Percentiles rank a stretch among this genome's conserved stretches.
These are phyloP conservation scores for Phytophthora hibernalis DNA, from an alignment of 352 stramenopile genomes.

Conservation along the genomic window DNA sequence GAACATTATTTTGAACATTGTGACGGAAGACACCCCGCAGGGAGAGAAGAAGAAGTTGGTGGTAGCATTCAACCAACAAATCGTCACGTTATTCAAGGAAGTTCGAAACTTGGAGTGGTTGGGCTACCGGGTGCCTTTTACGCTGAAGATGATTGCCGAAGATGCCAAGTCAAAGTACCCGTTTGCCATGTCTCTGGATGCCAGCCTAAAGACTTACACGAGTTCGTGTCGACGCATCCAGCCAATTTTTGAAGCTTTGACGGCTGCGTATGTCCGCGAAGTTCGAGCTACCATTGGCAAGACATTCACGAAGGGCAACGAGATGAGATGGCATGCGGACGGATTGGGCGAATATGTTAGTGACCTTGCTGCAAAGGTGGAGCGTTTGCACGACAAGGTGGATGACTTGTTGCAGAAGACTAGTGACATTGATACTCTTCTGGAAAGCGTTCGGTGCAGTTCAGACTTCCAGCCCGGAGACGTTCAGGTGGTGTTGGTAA, in stretches of 20 bases:
- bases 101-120: constrained; percentile 99
- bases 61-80: constrained; percentile 97
- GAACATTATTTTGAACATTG: constrained; percentile 92
- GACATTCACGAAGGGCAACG: constrained; percentile 89
- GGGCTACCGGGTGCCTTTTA: constrained; percentile 97
- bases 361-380: constrained; percentile 93
- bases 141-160: constrained; percentile 95
- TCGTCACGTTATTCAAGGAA: constrained; percentile 98
- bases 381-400: constrained; percentile 98
- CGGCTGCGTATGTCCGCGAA: constrained; percentile 78
- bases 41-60: constrained; percentile 82
- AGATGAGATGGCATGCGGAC: constrained; percentile 91
- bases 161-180: constrained; percentile 98
- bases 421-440: constrained; percentile 90
- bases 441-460: constrained; percentile 78
- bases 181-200: constrained; percentile 97
- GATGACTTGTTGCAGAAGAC: constrained; percentile 96
- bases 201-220: constrained; percentile 95
- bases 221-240: constrained; percentile 81
- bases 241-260: constrained; percentile 83
- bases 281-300: constrained; percentile 89
- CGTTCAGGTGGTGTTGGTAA: constrained; percentile 73
- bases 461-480: constrained; percentile 63
- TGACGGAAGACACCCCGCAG: constrained; percentile 78
- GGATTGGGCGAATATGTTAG: constrained; percentile 88